Evolutionary conservation across 257 asterid genomes (phyloP), one percentile per base, ranked within the genome.

Genomic region (Echites panduratus): DNA sequence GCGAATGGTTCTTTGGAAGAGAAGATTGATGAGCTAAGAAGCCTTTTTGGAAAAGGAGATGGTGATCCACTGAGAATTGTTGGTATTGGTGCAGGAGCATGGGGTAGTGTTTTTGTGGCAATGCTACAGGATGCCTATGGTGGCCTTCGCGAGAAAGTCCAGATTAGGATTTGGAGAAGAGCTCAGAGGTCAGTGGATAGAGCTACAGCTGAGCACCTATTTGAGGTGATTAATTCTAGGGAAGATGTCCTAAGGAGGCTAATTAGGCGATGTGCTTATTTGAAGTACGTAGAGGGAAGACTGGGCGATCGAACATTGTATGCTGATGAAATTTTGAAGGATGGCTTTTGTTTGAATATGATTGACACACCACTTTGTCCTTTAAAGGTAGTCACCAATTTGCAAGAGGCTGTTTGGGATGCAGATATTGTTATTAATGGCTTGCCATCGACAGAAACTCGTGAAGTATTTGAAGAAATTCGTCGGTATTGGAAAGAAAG

Each of bases 341-440:
- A 90, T 53, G 96, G 96, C 16, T 90, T 90, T 69, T 89, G 96
- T 65, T 74, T 88, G 74, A 89, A 89, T 79, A 89, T 89, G 96
- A 88, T 89, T 4, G 94, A 90, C 68, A 88, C 96, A 0, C 96
- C 96, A 5, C 86, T 90, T 73, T 90, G 92, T 71, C 96, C 96
- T 7, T 80, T 88, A 83, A 90, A 90, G 74, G 95, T 90, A 43
- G 95, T 90, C 75, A 90, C 89, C 4, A 90, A 90, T 76, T 85
- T 90, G 83, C 96, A 90, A 79, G 96, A 90, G 80, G 96, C 96
- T 61, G 91, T 88, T 66, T 90, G 96, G 96, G 95, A 90, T 73
- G 96, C 95, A 12, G 96, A 90, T 77, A 73, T 90, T 58, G 95
- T 90, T 43, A 82, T 90, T 22, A 90, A 90, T 47, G 95, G 95